These are phyloP conservation scores for Cladosporium halotolerans DNA, from an alignment of 2,329 filamentous ascomycete species.

Conservation along the genomic window DNA sequence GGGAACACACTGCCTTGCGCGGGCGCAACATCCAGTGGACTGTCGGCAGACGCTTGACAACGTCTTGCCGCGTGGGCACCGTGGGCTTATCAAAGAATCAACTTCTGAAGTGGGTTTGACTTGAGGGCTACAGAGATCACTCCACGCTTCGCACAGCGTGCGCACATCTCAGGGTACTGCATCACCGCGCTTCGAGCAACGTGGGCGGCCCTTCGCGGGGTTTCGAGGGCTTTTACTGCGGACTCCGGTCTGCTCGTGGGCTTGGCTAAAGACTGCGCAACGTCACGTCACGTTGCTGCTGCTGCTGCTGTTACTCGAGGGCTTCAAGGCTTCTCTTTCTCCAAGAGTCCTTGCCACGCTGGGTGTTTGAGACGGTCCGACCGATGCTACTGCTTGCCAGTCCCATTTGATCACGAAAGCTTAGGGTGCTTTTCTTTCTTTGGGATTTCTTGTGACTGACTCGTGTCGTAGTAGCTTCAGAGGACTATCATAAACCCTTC, in stretches of 20 bases:
- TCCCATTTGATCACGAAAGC: constrained; percentile 9
- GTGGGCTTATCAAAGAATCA: constrained; percentile 13
- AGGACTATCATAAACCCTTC: constrained; percentile 28
- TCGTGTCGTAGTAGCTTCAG: constrained; percentile 5
- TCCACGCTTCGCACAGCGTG: constrained; percentile 17
- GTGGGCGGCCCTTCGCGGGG: constrained; percentile 22
- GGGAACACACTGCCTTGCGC: constrained; percentile 47
- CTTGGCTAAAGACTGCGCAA: constrained; percentile 19
- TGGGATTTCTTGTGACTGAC: constrained; percentile 18
- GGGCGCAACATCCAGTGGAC: constrained; percentile 34
- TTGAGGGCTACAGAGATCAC: constrained; percentile 29
- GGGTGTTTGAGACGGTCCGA: constrained; percentile 32
- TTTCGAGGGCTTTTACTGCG: constrained; percentile 30
- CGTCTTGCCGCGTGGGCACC: constrained; percentile 35
- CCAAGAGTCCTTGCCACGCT: constrained; percentile 21
- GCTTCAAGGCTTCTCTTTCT: constrained; percentile 37
- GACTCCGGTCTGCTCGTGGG: constrained; percentile 27
- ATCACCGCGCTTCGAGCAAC: background rate
- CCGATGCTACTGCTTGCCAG: constrained; percentile 10
- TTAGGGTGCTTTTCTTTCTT: constrained; percentile 18
- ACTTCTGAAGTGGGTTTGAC: constrained; percentile 22
- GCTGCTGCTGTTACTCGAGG: constrained; percentile 32
- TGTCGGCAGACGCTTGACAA: constrained; percentile 23
- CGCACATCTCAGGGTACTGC: constrained; percentile 12
- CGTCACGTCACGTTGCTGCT: constrained; percentile 18